Base-by-base conservation (phyloP, 1,284 basidiomycete genomes). In the Porphyrellus sp. region DNA sequence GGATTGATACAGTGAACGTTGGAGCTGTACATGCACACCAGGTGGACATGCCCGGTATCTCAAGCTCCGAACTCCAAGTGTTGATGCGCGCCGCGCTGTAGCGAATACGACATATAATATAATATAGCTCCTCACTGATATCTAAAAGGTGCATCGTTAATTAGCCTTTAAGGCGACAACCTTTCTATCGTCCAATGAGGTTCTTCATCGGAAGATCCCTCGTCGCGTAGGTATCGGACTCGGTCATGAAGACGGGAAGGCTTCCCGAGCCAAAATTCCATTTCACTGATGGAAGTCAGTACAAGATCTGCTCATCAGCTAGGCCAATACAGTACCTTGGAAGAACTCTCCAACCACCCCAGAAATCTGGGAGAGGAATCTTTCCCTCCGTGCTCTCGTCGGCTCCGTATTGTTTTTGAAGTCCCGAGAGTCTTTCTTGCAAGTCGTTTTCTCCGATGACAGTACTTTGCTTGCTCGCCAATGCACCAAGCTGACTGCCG, bases 291-390 rank as follows among this genome's bases (percentile, higher is more conserved):
- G 28, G 28, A 43, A 33, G 42, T 62, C 47, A 60, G 50, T 20
- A 23, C 18, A 18, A 20, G 15, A 31, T 33, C 31, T 9, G 28
- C 35, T 42, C 31, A 6, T 25, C 46, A 21, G 43, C 43, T 7
- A 11, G 12, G 30, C 25, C 20, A 18, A 70, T 70, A 95, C 89
- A 18, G 70, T 70, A 95, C 89, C 82, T 81, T 15, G 97, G 97
- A 8, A 98, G 77, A 35, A 99, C 80, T 60, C 95, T 80, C 86
- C 91, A 98, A 3, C 96, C 96, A 53, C 96, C 96, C 97, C 97
- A 99, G 70, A 91, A 91, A 8, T 91, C 86, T 2, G 96, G 97
- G 42, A 89, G 76, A 0, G 91, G 89, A 9, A 98, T 77, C 46
- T 84, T 73, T 2, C 57, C 73, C 7, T 74, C 71, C 30, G 77